A percentile compares a stretch with the other conserved stretches of the same genome.
Conservation (phyloP, 2,329 filamentous ascomycete species). For the Colletotrichum graminicola region DNA sequence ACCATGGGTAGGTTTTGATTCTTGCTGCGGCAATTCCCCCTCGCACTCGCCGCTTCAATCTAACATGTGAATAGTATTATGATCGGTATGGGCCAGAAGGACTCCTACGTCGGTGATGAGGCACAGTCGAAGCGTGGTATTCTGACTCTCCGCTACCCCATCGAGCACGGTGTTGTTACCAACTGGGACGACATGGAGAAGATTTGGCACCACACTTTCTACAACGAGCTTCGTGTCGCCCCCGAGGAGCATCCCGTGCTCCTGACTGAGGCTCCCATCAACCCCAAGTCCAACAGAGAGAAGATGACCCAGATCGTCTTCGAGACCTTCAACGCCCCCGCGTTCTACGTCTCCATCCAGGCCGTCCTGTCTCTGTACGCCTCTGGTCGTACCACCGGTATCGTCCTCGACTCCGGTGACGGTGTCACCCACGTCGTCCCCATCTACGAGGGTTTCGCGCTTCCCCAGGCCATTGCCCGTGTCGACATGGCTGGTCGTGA, state of each 20-base stretch:
- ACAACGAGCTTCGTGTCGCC: slow-evolving; percentile 99
- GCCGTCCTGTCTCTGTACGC: slow-evolving; percentile 99
- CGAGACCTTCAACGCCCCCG: slow-evolving; percentile 99
- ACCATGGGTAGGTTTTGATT: slow-evolving; percentile 88
- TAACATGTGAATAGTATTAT: slow-evolving; percentile 82
- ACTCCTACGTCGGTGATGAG: slow-evolving; percentile 99
- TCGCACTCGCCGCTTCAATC: slow-evolving; percentile 43
- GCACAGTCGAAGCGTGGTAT: slow-evolving; percentile 99
- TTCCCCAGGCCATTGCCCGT: slow-evolving; percentile 99
- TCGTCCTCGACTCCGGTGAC: slow-evolving; percentile 99
- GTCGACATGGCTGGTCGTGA: slow-evolving; percentile 99
- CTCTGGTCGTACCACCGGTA: slow-evolving; percentile 99
- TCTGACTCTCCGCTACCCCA: slow-evolving; percentile 98
- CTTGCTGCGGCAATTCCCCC: slow-evolving; percentile 20
- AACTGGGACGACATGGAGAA: slow-evolving; percentile 99
- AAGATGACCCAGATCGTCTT: slow-evolving; percentile 99
- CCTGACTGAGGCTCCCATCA: slow-evolving; percentile 99
- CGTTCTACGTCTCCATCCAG: slow-evolving; percentile 99
- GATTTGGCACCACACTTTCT: slow-evolving; percentile 99
- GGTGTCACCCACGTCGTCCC: slow-evolving; percentile 99
- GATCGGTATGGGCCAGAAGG: slow-evolving; percentile 99
- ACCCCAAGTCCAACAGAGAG: slow-evolving; percentile 99
- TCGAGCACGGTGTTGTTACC: slow-evolving; percentile 99
- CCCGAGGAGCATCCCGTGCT: slow-evolving; percentile 99
- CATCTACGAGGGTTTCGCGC: slow-evolving; percentile 99